Evolutionary conservation across 2,329 filamentous ascomycete species (phyloP).

Genomic region (Zymoseptoria pseudotritici): DNA sequence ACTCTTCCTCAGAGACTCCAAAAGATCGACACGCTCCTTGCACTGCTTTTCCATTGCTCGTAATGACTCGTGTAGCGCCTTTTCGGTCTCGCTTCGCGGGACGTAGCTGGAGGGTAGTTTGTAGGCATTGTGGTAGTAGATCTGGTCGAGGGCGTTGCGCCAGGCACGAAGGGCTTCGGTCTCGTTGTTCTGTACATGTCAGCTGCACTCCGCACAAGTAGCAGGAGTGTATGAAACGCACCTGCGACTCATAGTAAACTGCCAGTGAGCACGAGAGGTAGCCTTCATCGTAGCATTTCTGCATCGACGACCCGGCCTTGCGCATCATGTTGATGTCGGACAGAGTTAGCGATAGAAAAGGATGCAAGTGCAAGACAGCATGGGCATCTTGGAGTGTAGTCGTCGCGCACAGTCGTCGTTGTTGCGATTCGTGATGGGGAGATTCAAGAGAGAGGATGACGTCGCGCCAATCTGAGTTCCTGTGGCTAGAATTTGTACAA

Average conservation of each 20-base stretch:
- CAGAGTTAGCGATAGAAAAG: neutral
- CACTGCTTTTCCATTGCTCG: constrained; percentile 81
- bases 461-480: neutral
- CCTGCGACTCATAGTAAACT: constrained; percentile 91
- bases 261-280: constrained; percentile 92
- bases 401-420: neutral
- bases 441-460: neutral
- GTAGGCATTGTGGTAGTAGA: constrained; percentile 77
- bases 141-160: constrained; percentile 79
- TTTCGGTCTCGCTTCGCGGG: constrained; percentile 74
- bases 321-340: constrained; percentile 20
- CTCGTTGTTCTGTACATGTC: constrained; percentile 70
- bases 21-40: constrained; percentile 82
- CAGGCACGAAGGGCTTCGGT: constrained; percentile 83
- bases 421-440: neutral
- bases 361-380: neutral
- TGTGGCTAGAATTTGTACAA: neutral
- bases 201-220: neutral
- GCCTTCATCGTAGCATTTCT: constrained; percentile 97
- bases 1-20: constrained; percentile 69
- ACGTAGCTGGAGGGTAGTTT: constrained; percentile 61
- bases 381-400: neutral
- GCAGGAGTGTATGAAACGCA: constrained; percentile 34
- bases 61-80: constrained; percentile 71
- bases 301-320: constrained; percentile 64